Percentiles rank a stretch among this genome's conserved stretches.
These are phyloP conservation scores for Chlorophyllum brunneum DNA, from an alignment of 768 basidiomycete genomes.

Conservation along the genomic window DNA sequence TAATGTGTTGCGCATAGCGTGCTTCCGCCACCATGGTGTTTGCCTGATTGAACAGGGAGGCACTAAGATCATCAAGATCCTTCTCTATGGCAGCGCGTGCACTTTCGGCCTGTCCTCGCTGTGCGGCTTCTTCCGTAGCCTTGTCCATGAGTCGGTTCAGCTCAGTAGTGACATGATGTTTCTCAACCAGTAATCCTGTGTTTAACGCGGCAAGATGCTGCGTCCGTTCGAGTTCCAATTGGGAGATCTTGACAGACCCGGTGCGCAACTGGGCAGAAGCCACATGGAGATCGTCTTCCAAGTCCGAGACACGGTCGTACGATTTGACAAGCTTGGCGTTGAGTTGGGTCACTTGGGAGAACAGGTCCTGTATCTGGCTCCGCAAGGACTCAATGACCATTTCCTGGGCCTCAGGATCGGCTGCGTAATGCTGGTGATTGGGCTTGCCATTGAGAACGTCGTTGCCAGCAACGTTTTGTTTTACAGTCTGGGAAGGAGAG, in stretches of 20 bases:
- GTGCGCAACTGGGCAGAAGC: slow-evolving; percentile 53
- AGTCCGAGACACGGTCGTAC: slow-evolving; percentile 87
- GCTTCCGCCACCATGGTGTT: slow-evolving; percentile 99
- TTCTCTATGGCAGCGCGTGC: slow-evolving; percentile 83
- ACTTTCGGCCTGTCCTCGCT: slow-evolving; percentile 85
- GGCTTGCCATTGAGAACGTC: slow-evolving; percentile 8
- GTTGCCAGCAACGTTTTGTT: background rate
- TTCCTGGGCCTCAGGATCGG: slow-evolving; percentile 67
- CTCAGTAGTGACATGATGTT: slow-evolving; percentile 84
- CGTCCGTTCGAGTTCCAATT: slow-evolving; percentile 80
- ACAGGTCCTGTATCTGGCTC: slow-evolving; percentile 78
- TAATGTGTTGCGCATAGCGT: slow-evolving; percentile 55
- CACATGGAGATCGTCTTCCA: slow-evolving; percentile 86
- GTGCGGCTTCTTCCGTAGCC: slow-evolving; percentile 91
- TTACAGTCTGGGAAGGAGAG: background rate
- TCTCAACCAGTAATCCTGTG: slow-evolving; percentile 89
- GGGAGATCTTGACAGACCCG: slow-evolving; percentile 63
- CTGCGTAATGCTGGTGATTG: slow-evolving; percentile 20
- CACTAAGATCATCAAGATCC: slow-evolving; percentile 93
- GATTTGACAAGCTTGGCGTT: slow-evolving; percentile 91
- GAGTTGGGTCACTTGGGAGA: slow-evolving; percentile 85
- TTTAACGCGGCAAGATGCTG: slow-evolving; percentile 89
- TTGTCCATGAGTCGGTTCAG: slow-evolving; percentile 92
- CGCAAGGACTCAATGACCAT: slow-evolving; percentile 81
- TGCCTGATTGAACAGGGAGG: slow-evolving; percentile 84